Conservation (phyloP, 2,329 filamentous ascomycete species). For the Alternaria arbusti region DNA sequence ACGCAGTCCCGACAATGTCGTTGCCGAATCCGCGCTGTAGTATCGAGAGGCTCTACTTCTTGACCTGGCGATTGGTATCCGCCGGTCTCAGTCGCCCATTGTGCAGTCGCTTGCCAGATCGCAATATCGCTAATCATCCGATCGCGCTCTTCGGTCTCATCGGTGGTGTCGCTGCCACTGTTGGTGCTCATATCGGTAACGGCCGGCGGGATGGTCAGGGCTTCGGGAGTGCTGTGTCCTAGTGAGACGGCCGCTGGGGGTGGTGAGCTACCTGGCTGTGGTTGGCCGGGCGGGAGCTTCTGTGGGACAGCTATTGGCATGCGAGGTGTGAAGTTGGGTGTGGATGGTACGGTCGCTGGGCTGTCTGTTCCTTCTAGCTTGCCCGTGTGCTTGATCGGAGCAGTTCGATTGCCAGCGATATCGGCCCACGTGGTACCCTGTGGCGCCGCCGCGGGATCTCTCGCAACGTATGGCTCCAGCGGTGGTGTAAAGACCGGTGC, state of each 20-base stretch:
- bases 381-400: background rate
- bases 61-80: background rate
- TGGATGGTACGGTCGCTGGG: background rate
- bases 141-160: background rate
- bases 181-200: background rate
- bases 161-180: background rate
- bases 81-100: background rate
- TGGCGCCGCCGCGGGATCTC: background rate
- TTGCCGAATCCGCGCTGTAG: slow-evolving; percentile 6
- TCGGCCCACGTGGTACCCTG: slow-evolving; percentile 14
- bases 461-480: background rate
- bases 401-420: slow-evolving; percentile 2
- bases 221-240: background rate
- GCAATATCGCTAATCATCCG: background rate
- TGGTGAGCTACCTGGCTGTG: background rate
- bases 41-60: slow-evolving; percentile 2
- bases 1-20: slow-evolving; percentile 13
- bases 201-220: background rate
- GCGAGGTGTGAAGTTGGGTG: background rate
- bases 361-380: background rate
- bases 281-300: background rate
- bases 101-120: background rate
- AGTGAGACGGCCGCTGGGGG: background rate
- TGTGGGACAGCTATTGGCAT: background rate
- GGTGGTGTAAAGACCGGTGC: background rate